These are phyloP conservation scores for Helicocarpus griseus DNA, from an alignment of 2,329 filamentous ascomycete genomes.

Conservation along the genomic window DNA sequence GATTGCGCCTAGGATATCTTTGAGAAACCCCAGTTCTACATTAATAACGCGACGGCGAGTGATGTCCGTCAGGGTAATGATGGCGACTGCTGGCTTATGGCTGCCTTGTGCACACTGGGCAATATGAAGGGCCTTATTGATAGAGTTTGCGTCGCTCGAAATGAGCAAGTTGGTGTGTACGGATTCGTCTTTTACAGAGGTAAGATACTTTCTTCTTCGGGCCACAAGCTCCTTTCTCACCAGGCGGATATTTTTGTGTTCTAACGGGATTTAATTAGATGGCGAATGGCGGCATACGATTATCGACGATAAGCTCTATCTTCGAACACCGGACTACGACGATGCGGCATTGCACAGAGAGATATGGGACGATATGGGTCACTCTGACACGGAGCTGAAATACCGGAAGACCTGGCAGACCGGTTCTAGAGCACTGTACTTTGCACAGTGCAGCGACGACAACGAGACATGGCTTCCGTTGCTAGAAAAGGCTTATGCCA, in stretches of 20 bases:
- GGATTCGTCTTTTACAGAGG: constrained; percentile 74
- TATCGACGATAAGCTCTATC: constrained; percentile 81
- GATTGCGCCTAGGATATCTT: constrained; percentile 59
- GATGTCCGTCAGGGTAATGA: constrained; percentile 70
- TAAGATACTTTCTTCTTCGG: constrained; percentile 17
- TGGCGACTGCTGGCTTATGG: constrained; percentile 82
- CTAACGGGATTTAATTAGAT: constrained; percentile 37
- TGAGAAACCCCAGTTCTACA: constrained; percentile 64
- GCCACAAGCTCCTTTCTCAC: not conserved
- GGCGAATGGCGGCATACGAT: constrained; percentile 90
- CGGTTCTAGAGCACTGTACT: constrained; percentile 67
- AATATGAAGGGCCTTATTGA: constrained; percentile 65
- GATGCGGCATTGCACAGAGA: constrained; percentile 65
- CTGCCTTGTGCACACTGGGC: constrained; percentile 65
- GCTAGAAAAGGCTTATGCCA: constrained; percentile 74
- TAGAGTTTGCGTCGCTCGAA: constrained; percentile 60
- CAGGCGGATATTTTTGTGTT: not conserved
- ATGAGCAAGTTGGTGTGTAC: constrained; percentile 68
- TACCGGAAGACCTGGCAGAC: constrained; percentile 64
- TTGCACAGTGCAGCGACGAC: constrained; percentile 63
- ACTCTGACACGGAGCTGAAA: constrained; percentile 60
- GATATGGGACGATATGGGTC: constrained; percentile 64
- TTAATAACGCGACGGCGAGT: constrained; percentile 64
- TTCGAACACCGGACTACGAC: constrained; percentile 74
- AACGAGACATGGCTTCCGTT: constrained; percentile 78